phyloP scores from a whole-genome alignment of 305 asterid genomes.

The Fraxinus dipetala region DNA sequence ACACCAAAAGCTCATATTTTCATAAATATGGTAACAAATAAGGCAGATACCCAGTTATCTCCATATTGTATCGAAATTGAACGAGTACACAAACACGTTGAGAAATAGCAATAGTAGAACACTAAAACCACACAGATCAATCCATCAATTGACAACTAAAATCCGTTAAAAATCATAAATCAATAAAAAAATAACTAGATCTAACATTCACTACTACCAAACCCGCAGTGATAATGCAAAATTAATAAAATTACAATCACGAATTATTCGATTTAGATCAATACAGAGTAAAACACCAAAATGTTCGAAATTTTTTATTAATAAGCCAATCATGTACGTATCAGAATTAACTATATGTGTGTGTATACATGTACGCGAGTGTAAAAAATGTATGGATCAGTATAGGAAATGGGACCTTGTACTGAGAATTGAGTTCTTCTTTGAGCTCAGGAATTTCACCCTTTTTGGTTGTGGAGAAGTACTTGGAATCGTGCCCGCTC shows the following conservation, averaged over 20 bases:
- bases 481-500: constrained; percentile 99
- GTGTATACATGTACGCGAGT: not conserved
- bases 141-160: constrained; percentile 2
- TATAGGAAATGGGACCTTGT: constrained; percentile 50
- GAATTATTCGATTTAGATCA: not conserved
- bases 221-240: constrained; percentile 25
- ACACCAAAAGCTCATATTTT: not conserved
- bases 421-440: constrained; percentile 98
- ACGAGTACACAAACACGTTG: not conserved
- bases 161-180: constrained; percentile 12
- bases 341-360: not conserved
- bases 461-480: constrained; percentile 97
- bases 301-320: not conserved
- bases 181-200: constrained; percentile 35
- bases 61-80: not conserved
- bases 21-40: not conserved
- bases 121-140: constrained; percentile 23
- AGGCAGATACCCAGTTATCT: not conserved
- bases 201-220: constrained; percentile 29
- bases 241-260: constrained; percentile 1
- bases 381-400: not conserved
- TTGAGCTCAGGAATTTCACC: constrained; percentile 99
- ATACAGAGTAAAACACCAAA: not conserved
- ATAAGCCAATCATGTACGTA: not conserved
- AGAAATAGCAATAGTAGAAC: not conserved